phyloP scores from a whole-genome alignment of 2,329 filamentous ascomycete genomes.

The Penicillium sp. region DNA sequence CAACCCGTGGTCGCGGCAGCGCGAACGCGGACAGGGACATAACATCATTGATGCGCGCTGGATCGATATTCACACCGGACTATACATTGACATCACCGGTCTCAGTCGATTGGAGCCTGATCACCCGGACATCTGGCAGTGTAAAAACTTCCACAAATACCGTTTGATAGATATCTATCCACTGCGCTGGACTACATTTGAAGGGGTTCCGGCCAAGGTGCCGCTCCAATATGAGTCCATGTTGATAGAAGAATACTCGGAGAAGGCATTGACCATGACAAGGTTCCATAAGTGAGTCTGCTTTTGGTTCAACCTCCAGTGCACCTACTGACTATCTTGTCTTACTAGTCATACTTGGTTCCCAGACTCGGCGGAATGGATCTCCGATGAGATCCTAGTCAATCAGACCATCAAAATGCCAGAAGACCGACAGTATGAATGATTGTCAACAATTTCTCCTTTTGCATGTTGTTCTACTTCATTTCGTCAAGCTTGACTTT shows the following conservation, averaged over 20 bases:
- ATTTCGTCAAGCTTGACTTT: background rate
- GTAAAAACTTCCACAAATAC: conserved; percentile 78
- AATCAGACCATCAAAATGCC: conserved; percentile 4
- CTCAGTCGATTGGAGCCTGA: conserved; percentile 65
- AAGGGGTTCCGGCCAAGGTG: conserved; percentile 68
- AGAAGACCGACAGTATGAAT: conserved; percentile 15
- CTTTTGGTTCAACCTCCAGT: conserved; percentile 6
- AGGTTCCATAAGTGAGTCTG: conserved; percentile 38
- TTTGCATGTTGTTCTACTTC: background rate
- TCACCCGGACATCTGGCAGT: conserved; percentile 67
- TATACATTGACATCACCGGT: conserved; percentile 82
- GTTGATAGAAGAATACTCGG: conserved; percentile 40
- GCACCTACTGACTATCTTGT: conserved; percentile 11
- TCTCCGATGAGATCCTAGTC: conserved; percentile 25
- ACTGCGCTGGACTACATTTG: conserved; percentile 69
- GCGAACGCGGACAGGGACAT: conserved; percentile 62
- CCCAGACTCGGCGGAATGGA: conserved; percentile 32
- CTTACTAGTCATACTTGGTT: conserved; percentile 39
- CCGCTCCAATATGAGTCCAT: conserved; percentile 51
- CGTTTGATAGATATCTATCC: conserved; percentile 70
- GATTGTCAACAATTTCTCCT: background rate
- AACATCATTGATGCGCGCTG: conserved; percentile 84
- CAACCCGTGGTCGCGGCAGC: conserved; percentile 66
- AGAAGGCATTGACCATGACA: conserved; percentile 33
- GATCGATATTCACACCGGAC: conserved; percentile 72